Conservation (phyloP, 1,139 yeast genomes). For the Candida tropicalis region DNA sequence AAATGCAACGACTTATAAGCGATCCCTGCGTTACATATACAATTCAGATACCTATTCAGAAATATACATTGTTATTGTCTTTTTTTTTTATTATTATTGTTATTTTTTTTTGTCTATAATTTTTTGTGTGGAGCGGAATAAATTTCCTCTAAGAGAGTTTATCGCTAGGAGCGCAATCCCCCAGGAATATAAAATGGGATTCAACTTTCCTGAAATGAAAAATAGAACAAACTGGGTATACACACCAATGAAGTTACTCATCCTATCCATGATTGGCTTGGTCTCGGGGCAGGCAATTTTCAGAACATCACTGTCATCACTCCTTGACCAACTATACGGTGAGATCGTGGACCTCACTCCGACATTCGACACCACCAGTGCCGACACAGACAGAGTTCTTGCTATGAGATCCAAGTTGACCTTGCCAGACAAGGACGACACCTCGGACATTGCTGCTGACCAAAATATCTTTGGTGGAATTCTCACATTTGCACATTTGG, state of each 20-base stretch:
- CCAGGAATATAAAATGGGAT: neutral
- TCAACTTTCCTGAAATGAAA: neutral
- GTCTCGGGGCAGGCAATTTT: neutral
- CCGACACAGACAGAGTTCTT: neutral
- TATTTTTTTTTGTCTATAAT: neutral
- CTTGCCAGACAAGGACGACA: constrained; percentile 41
- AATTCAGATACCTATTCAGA: neutral
- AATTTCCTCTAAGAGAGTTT: neutral
- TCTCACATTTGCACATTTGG: constrained; percentile 71
- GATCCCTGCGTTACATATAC: neutral
- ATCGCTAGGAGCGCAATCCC: neutral
- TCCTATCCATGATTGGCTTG: neutral
- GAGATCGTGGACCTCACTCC: constrained; percentile 10
- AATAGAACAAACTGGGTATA: too few relatives aligned
- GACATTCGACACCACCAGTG: neutral
- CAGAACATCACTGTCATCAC: constrained; percentile 4
- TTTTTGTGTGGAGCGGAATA: neutral
- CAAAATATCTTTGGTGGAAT: constrained; percentile 43
- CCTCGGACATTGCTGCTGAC: constrained; percentile 30
- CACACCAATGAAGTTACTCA: neutral
- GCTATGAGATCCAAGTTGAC: constrained; percentile 24
- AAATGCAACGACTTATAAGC: constrained; percentile 5
- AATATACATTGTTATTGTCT: neutral
- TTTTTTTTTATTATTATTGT: too few relatives aligned
- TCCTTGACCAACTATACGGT: constrained; percentile 18